Conservation (phyloP, 208 protist species). For the Trypanosoma brucei region DNA sequence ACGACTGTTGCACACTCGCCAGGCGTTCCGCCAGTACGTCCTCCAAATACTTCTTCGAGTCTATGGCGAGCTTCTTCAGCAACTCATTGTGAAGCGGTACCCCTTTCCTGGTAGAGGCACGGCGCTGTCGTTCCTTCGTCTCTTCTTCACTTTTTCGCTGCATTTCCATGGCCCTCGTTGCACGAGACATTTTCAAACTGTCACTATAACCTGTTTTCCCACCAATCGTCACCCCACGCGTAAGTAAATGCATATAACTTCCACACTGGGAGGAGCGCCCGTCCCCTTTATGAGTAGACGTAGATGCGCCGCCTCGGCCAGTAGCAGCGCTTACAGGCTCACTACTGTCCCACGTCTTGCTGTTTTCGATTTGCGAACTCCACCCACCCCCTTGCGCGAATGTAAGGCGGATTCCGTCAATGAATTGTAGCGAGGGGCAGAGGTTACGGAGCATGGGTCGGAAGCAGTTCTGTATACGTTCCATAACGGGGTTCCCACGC, state of each 20-base stretch:
- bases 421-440: conserved; percentile 64
- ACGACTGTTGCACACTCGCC: conserved; percentile 24
- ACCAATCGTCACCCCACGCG: conserved; percentile 39
- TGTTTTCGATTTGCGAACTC: not conserved
- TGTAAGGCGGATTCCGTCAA: conserved; percentile 60
- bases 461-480: conserved; percentile 23
- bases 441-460: conserved; percentile 70
- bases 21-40: conserved; percentile 63
- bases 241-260: conserved; percentile 64
- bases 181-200: conserved; percentile 20
- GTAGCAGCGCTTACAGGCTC: not conserved
- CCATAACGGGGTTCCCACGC: conserved; percentile 69
- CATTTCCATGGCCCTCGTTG: conserved; percentile 31
- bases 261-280: conserved; percentile 24
- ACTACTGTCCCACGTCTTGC: not conserved
- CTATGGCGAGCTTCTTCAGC: conserved; percentile 52
- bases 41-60: conserved; percentile 71
- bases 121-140: conserved; percentile 21
- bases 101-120: conserved; percentile 14
- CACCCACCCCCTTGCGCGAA: conserved; percentile 20
- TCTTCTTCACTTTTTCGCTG: conserved; percentile 20
- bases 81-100: conserved; percentile 36
- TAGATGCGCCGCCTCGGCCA: not conserved
- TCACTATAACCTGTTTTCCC: conserved; percentile 61
- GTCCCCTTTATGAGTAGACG: not conserved